A percentile compares a stretch with the other conserved stretches of the same genome.
Conservation (phyloP, 345 rosid species). For the Melastoma malabathricum region DNA sequence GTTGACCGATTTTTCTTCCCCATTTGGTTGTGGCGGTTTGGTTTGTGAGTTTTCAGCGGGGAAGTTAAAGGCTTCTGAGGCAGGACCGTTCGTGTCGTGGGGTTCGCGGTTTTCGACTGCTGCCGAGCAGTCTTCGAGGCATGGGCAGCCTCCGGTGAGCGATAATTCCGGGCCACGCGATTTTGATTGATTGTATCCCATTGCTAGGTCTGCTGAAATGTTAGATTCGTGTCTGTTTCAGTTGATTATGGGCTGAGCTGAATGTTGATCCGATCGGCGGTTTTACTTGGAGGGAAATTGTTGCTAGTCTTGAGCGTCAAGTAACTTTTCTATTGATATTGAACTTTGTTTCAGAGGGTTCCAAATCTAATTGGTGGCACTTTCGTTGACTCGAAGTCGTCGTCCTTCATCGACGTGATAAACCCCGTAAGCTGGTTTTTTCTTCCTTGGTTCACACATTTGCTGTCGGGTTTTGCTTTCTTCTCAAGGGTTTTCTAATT, state of each 20-base stretch:
- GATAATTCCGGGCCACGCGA: not conserved
- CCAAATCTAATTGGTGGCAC: slow-evolving; percentile 85
- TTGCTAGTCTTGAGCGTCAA: too few relatives aligned
- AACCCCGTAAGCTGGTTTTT: slow-evolving; percentile 55
- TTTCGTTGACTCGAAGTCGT: slow-evolving; percentile 61
- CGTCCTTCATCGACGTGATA: slow-evolving; percentile 52
- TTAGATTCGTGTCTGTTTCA: too few relatives aligned
- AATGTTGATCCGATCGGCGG: too few relatives aligned
- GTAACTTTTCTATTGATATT: too few relatives aligned
- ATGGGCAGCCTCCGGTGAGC: slow-evolving; percentile 36
- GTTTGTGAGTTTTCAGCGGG: slow-evolving; percentile 25
- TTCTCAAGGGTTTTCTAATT: too few relatives aligned
- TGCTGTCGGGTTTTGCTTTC: too few relatives aligned
- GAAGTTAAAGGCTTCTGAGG: slow-evolving; percentile 34
- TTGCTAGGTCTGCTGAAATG: too few relatives aligned
- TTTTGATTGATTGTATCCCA: too few relatives aligned
- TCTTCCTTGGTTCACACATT: too few relatives aligned
- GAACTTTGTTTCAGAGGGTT: slow-evolving; percentile 33
- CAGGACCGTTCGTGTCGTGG: slow-evolving; percentile 25
- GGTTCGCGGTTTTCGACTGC: slow-evolving; percentile 40
- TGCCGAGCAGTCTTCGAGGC: slow-evolving; percentile 32
- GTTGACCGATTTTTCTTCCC: not conserved
- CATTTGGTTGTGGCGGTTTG: not conserved
- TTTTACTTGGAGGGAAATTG: too few relatives aligned
- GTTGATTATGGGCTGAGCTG: too few relatives aligned